Evolutionary conservation across 2,329 filamentous ascomycete genomes (phyloP).

Genomic region (Daldinia sp.): DNA sequence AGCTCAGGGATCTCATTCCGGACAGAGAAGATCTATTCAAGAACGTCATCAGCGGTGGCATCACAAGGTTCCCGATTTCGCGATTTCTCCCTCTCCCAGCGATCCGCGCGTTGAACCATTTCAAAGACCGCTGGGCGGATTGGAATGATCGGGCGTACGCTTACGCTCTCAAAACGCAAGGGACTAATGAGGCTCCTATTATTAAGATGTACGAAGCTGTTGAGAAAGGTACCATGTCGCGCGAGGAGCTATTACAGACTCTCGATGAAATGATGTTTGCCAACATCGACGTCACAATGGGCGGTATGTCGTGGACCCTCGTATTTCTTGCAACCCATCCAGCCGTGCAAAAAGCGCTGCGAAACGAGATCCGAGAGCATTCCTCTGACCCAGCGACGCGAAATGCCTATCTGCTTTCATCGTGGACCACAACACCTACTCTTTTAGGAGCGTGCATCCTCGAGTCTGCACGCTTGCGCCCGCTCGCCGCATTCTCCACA

Average conservation of each 20-base stretch:
- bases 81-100: background rate
- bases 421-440: conserved; percentile 4
- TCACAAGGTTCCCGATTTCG: background rate
- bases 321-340: conserved; percentile 52
- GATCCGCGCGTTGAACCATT: background rate
- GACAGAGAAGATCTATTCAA: background rate
- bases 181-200: background rate
- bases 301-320: conserved; percentile 54
- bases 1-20: background rate
- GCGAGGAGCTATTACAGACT: conserved; percentile 51
- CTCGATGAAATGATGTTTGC: conserved; percentile 57
- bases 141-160: background rate
- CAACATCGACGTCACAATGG: conserved; percentile 57
- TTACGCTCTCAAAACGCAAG: background rate
- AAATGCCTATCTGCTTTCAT: conserved; percentile 22
- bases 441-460: conserved; percentile 48
- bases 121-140: background rate
- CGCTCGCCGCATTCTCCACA: conserved; percentile 52
- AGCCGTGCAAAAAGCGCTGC: conserved; percentile 40
- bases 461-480: conserved; percentile 51
- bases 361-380: background rate
- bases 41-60: background rate
- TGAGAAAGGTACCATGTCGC: conserved; percentile 36
- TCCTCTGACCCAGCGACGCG: background rate
- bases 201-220: background rate